Base-by-base conservation (phyloP, 805 yeast genomes). In the Lipomyces mesembrius region DNA sequence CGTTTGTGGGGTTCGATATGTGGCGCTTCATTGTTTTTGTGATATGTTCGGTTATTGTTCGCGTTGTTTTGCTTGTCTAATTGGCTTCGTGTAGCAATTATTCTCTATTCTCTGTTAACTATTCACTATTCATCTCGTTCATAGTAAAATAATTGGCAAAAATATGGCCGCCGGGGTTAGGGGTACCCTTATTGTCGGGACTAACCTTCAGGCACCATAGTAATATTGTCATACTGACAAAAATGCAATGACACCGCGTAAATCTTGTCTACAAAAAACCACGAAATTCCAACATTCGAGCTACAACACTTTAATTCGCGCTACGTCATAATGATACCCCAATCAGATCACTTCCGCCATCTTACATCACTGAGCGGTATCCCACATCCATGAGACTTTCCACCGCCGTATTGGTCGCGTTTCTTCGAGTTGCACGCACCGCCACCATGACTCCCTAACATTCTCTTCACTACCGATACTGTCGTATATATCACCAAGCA, bases 371-470 rank as follows among this genome's bases (percentile, higher is more conserved):
- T 53, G 61, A 4, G 60, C 60, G 2, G 66, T 56, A 17, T 66
- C 69, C 71, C 71, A 67, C 59, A 67, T 34, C 71, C 70, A 63
- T 32, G 70, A 65, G 32, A 61, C 51, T 27, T 62, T 29, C 67
- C 67, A 67, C 39, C 59, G 49, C 39, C 71, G 57, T 35, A 68
- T 63, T 17, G 71, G 67, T 22, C 71, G 49, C 43, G 59, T 35
- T 55, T 68, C 71, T 32, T 68, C 71, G 27, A 68, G 62, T 54
- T 61, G 63, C 20, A 68, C 62, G n/a, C 61, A 61, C 35, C 53
- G 59, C 69, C 71, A 66, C 29, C 51, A 63, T 14, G 71, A 67
- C 29, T 54, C 58, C 22, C 62, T 25, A 25, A 63, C 62, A 3
- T 61, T 59, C 8, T 51, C 62, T 22, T 12, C 63, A 32, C 55